Evolutionary conservation across 371 early-diverging fungal species (phyloP).

Genomic region (Blyttiomyces sp.): DNA sequence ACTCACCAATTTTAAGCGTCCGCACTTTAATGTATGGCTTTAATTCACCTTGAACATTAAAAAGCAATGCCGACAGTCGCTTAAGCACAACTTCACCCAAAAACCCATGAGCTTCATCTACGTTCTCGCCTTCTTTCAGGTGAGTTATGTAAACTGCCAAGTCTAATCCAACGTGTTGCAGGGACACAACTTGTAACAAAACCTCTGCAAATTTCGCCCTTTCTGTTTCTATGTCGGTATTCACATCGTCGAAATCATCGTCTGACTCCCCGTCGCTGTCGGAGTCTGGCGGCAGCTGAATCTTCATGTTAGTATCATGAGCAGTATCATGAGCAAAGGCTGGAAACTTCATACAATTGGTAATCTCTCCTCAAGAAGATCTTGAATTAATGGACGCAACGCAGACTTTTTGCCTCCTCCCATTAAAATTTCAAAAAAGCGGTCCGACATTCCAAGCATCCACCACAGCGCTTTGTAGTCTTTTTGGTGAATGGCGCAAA

Average conservation of each 20-base stretch:
- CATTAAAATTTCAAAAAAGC: conserved; percentile 41
- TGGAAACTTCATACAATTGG: conserved; percentile 26
- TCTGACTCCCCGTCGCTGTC: conserved; percentile 20
- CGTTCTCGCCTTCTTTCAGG: conserved; percentile 27
- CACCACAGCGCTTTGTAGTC: conserved; percentile 33
- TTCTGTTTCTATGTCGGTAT: conserved; percentile 18
- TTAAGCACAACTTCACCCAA: conserved; percentile 30
- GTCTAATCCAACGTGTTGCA: conserved; percentile 36
- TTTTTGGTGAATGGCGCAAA: conserved; percentile 16
- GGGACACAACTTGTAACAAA: conserved; percentile 21
- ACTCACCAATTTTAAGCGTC: conserved; percentile 19
- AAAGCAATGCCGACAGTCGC: conserved; percentile 17
- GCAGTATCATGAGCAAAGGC: neutral
- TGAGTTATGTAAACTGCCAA: conserved; percentile 39
- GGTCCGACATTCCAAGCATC: conserved; percentile 40
- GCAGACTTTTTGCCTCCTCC: conserved; percentile 27
- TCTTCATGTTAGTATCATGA: neutral
- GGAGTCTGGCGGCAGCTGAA: conserved; percentile 28
- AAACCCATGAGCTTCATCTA: conserved; percentile 29
- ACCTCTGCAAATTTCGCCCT: conserved; percentile 14
- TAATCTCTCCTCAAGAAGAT: conserved; percentile 25
- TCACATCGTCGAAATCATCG: conserved; percentile 20
- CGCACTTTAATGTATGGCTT: conserved; percentile 6
- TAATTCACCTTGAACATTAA: conserved; percentile 18
- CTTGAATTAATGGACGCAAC: conserved; percentile 30